These are phyloP conservation scores for Fusarium chlamydosporum DNA, from an alignment of 2,329 filamentous ascomycete genomes.

Conservation along the genomic window DNA sequence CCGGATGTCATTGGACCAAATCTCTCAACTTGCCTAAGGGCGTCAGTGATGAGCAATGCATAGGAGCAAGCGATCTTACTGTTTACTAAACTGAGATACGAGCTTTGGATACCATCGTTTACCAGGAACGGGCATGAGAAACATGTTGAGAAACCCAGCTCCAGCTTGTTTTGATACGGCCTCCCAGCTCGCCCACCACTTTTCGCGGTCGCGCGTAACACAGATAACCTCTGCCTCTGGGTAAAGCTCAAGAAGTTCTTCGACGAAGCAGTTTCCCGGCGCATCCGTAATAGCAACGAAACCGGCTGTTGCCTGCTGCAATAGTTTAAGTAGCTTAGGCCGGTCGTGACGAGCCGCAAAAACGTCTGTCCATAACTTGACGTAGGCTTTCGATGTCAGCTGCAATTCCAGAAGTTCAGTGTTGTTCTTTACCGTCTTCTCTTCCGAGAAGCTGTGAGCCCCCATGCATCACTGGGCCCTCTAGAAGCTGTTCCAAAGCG, in stretches of 20 bases:
- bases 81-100: not conserved
- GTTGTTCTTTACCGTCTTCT: not conserved
- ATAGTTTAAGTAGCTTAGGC: not conserved
- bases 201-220: not conserved
- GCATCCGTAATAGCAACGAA: not conserved
- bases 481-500: not conserved
- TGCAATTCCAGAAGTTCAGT: accelerated
- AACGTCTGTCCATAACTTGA: not conserved
- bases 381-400: not conserved
- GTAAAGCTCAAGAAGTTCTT: not conserved
- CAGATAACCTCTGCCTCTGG: not conserved
- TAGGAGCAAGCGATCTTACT: not conserved
- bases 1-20: not conserved
- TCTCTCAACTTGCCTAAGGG: not conserved
- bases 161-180: not conserved
- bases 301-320: not conserved
- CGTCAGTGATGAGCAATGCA: not conserved
- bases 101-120: not conserved
- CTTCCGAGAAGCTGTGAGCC: not conserved
- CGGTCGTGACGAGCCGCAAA: not conserved
- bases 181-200: not conserved
- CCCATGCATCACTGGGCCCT: not conserved
- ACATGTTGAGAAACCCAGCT: not conserved
- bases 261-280: not conserved
- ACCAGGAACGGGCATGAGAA: not conserved